Conservation (phyloP, 2,329 filamentous ascomycete species). For the Fusarium irregulare region DNA sequence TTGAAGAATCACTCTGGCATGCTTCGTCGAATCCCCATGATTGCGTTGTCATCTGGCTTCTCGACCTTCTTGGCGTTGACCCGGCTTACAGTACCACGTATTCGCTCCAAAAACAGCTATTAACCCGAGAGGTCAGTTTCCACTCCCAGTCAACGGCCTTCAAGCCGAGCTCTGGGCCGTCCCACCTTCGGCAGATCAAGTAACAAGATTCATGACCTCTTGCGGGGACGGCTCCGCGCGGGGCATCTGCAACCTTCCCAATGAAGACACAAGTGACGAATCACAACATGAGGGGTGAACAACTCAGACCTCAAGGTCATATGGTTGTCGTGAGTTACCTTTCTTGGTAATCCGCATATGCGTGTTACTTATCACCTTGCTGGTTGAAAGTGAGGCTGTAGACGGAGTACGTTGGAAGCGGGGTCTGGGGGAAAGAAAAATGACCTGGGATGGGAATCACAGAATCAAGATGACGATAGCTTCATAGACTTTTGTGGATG, state of each 20-base stretch:
- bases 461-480: too few relatives aligned
- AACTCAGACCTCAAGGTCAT: slow-evolving; percentile 20
- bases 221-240: slow-evolving; percentile 9
- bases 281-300: slow-evolving; percentile 20
- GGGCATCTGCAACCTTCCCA: slow-evolving; percentile 12
- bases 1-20: too few relatives aligned
- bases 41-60: too few relatives aligned
- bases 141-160: too few relatives aligned
- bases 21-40: too few relatives aligned
- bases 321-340: slow-evolving; percentile 7
- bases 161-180: not conserved
- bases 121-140: too few relatives aligned
- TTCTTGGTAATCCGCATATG: not conserved
- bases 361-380: not conserved
- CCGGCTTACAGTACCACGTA: too few relatives aligned
- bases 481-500: too few relatives aligned
- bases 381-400: not conserved
- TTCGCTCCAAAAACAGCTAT: too few relatives aligned
- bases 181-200: not conserved
- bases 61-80: too few relatives aligned
- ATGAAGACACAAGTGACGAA: slow-evolving; percentile 2
- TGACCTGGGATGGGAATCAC: too few relatives aligned
- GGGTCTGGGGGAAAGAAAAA: too few relatives aligned
- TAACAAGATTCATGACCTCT: not conserved
- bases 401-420: rapidly evolving